Percentiles rank a stretch among this genome's conserved stretches.
These are phyloP conservation scores for Geosmithia flava DNA, from an alignment of 2,329 filamentous ascomycete species.

Conservation along the genomic window DNA sequence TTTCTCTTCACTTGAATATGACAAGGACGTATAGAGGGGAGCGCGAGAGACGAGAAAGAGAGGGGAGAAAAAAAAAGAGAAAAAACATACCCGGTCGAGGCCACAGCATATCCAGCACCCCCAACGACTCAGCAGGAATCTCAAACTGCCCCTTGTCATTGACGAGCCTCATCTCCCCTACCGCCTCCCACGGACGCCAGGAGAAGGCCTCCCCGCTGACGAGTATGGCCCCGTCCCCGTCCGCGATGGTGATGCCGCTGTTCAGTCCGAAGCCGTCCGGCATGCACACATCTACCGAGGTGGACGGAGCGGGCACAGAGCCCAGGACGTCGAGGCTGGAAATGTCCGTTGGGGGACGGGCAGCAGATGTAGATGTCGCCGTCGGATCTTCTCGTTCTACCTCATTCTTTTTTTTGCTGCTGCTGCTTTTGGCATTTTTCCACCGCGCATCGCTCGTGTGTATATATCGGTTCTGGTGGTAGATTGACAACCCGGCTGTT, in stretches of 20 bases:
- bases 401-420: neutral
- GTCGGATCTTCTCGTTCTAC: neutral
- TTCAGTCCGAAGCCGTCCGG: constrained; percentile 77
- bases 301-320: constrained; percentile 63
- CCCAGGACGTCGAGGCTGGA: constrained; percentile 66
- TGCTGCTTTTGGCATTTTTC: neutral
- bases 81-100: constrained; percentile 65
- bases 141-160: constrained; percentile 79
- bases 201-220: constrained; percentile 78
- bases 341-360: constrained; percentile 48
- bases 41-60: neutral
- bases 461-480: neutral
- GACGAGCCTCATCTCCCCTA: constrained; percentile 36
- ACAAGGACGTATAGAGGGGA: neutral
- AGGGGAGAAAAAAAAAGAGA: neutral
- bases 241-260: constrained; percentile 60
- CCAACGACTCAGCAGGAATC: constrained; percentile 57
- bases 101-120: constrained; percentile 66
- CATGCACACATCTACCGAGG: constrained; percentile 71
- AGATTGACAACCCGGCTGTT: neutral
- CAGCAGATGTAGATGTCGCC: constrained; percentile 1
- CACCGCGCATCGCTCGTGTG: neutral
- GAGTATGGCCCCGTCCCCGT: constrained; percentile 62
- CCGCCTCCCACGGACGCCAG: constrained; percentile 70
- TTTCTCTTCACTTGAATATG: too few relatives aligned